Evolutionary conservation across 179 eudicot species (phyloP), one percentile per base, ranked within the genome.

Genomic region (Silene noctiflora): DNA sequence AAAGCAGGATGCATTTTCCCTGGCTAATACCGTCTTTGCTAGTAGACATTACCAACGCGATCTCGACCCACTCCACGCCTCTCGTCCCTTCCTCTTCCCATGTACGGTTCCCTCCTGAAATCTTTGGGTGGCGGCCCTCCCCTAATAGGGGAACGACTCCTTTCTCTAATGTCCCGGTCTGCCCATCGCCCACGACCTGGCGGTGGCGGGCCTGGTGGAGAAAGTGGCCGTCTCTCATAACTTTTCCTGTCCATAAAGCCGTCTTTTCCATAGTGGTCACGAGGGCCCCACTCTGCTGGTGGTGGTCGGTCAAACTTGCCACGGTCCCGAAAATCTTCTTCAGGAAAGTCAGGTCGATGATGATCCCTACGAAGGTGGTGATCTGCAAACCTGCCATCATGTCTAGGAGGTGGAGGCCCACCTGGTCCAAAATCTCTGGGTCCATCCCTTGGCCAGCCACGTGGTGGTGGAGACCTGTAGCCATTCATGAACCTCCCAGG

Each of bases 131-230:
- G 87, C 51, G 83, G 84, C 61, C 87, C 85, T 33, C 89, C 91
- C 83, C 98, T 86, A 6, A 88, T 71, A 1, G 98, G 96, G 42
- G 98, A 89, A n/a, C 98, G 83, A 78, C 95, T 93, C 75, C 98
- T 90, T 75, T 88, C 89, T 84, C 96, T 86, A 16, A 81, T 72
- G 67, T 85, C 91, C 62, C 83, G 90, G 35, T 81, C 87, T 58
- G 81, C 81, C 89, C 90, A 87, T 67, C 88, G 83, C 19, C 94
- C 92, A 58, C 92, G 90, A 70, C 71, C 76, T 8, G 83, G 72
- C 9, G 86, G 78, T 13, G 86, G 80, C 6, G 86, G 79, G 24
- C 84, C 76, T 14, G 80, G 84, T 13, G 96, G 94, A 33, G 97
- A 89, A 63, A 71, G 77, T 8, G 81, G 84, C 14, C 91, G 84